These are phyloP conservation scores for Prunella vulgaris DNA, from an alignment of 257 asterid species.

Conservation along the genomic window DNA sequence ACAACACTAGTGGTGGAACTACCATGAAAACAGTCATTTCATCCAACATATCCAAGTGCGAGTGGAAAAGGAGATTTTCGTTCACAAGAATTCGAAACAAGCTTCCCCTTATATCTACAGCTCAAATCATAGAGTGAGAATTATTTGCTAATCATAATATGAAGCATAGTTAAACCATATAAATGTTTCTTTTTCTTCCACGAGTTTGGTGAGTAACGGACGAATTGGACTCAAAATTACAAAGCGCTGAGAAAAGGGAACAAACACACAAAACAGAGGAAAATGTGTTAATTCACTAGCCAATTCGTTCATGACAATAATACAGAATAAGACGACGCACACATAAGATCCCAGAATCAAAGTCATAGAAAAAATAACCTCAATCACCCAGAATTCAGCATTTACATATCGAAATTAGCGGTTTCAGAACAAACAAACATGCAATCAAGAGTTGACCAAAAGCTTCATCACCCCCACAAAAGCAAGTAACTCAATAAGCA, in stretches of 20 bases:
- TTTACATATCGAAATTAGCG: not conserved
- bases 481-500: not conserved
- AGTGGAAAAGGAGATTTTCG: no score
- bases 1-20: no score
- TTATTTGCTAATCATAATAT: not conserved
- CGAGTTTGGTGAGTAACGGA: not conserved
- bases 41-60: no score
- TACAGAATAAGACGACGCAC: not conserved
- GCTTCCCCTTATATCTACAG: not conserved
- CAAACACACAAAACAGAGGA: not conserved
- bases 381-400: conserved; percentile 6
- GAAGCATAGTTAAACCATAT: not conserved
- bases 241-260: not conserved
- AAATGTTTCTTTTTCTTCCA: not conserved
- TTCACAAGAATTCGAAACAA: no score
- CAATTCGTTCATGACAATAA: not conserved
- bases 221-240: not conserved
- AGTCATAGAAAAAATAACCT: not conserved
- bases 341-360: not conserved
- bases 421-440: not conserved
- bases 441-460: conserved; percentile 24
- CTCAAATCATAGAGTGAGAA: not conserved
- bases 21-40: no score
- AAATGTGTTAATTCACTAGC: not conserved
- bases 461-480: not conserved